phyloP scores from a whole-genome alignment of 73 alveolate species.

The Uronychia setigera region DNA sequence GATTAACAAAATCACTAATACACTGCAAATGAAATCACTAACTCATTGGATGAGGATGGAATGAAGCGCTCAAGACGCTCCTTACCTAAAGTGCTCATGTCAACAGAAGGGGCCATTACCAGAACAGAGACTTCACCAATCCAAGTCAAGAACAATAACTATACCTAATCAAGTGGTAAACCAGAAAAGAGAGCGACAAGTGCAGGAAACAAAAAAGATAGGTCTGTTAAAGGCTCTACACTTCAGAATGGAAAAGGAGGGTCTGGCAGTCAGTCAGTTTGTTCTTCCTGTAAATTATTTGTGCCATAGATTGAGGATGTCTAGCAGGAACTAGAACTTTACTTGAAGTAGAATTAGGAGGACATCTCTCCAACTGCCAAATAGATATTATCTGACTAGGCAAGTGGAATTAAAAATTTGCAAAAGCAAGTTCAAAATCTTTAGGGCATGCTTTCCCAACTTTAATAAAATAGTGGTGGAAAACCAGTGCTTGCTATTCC shows the following conservation, averaged over 20 bases:
- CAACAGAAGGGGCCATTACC: neutral
- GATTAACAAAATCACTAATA: neutral
- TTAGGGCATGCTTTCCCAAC: neutral
- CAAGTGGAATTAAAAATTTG: neutral
- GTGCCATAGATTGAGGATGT: neutral
- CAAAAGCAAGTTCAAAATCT: neutral
- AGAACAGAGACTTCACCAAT: neutral
- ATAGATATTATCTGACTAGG: neutral
- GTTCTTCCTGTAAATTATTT: neutral
- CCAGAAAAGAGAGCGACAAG: neutral
- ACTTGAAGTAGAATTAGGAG: neutral
- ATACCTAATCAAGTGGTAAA: neutral
- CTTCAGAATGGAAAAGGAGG: neutral
- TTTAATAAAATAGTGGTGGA: neutral
- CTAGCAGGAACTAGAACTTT: neutral
- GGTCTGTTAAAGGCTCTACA: no score
- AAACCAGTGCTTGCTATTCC: neutral
- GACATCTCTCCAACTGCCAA: conserved; percentile 1
- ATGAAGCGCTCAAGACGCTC: neutral
- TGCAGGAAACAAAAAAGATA: neutral
- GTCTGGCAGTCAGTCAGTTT: neutral
- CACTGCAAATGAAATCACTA: neutral
- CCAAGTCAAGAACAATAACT: neutral
- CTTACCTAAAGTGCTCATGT: neutral
- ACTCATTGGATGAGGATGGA: neutral